These are phyloP conservation scores for Dentipellis fragilis DNA, from an alignment of 768 basidiomycete species.

Conservation along the genomic window DNA sequence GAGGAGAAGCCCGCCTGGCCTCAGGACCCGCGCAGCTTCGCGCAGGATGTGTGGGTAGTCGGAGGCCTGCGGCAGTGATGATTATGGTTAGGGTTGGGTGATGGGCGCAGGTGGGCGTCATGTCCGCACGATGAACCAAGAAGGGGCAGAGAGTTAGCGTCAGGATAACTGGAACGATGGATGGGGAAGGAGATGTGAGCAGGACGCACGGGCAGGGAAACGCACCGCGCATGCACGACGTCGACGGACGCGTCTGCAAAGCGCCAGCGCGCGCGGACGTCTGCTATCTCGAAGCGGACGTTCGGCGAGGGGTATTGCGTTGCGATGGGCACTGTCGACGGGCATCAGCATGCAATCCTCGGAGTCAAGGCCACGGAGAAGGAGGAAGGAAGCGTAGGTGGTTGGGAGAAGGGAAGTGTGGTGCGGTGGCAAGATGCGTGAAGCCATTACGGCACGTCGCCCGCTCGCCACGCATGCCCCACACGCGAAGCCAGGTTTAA, in stretches of 20 bases:
- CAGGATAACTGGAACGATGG: neutral
- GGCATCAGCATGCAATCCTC: neutral
- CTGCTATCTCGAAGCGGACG: slow-evolving; percentile 56
- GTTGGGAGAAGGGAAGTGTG: no score
- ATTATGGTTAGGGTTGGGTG: no score
- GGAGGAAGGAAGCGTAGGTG: no score
- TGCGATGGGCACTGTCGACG: slow-evolving; percentile 53
- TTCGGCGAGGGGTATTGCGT: slow-evolving; percentile 52
- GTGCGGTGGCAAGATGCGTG: no score
- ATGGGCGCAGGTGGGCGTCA: neutral
- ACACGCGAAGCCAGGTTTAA: no score
- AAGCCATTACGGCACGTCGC: no score
- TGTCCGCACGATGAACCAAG: neutral
- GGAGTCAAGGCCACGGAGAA: no score
- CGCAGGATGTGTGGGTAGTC: slow-evolving; percentile 42
- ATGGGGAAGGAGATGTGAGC: neutral
- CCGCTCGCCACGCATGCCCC: no score
- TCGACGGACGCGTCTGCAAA: slow-evolving; percentile 52
- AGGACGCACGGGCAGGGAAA: slow-evolving; percentile 49
- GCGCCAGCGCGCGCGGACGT: slow-evolving; percentile 39
- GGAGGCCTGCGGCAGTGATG: no score
- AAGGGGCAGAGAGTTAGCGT: neutral
- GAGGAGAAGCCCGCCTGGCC: slow-evolving; percentile 61
- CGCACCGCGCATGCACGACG: slow-evolving; percentile 52
- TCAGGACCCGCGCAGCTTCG: slow-evolving; percentile 56